Evolutionary conservation across 805 yeast species (phyloP).

Genomic region (Metschnikowia aberdeeniae): DNA sequence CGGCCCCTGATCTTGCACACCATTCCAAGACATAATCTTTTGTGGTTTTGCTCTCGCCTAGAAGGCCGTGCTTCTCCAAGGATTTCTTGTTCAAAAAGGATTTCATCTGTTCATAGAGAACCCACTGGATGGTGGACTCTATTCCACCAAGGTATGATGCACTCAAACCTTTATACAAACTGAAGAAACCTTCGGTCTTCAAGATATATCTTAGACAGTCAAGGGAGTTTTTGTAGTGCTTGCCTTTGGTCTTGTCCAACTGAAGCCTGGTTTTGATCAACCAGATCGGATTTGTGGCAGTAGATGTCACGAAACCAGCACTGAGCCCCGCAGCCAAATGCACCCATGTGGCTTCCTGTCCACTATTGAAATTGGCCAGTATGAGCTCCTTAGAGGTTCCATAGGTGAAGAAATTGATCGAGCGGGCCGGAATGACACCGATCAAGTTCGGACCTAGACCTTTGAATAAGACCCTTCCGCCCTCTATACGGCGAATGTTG

Average conservation of each 20-base stretch:
- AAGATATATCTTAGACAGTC: constrained; percentile 75
- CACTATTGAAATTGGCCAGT: constrained; percentile 62
- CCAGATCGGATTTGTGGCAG: constrained; percentile 98
- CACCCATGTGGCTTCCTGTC: constrained; percentile 77
- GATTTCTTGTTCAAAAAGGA: constrained; percentile 53
- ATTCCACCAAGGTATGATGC: constrained; percentile 93
- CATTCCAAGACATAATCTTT: constrained; percentile 75
- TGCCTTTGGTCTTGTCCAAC: constrained; percentile 67
- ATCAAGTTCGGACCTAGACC: constrained; percentile 96
- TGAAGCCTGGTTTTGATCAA: constrained; percentile 91
- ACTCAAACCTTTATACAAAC: constrained; percentile 85
- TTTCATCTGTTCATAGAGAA: constrained; percentile 93
- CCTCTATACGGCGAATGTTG: constrained; percentile 70
- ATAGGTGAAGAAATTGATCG: constrained; percentile 93
- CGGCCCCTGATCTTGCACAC: constrained; percentile 96
- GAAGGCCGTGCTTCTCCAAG: constrained; percentile 30
- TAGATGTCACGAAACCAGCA: constrained; percentile 93
- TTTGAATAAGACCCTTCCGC: constrained; percentile 80
- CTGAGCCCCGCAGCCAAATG: constrained; percentile 81
- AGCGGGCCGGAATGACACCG: constrained; percentile 97
- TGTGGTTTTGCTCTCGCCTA: constrained; percentile 32
- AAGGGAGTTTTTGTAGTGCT: constrained; percentile 74
- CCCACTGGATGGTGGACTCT: constrained; percentile 95
- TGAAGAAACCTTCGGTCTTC: constrained; percentile 70
- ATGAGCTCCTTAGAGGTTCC: constrained; percentile 85